phyloP scores from a whole-genome alignment of 257 asterid genomes.

The Voacanga thouarsii region DNA sequence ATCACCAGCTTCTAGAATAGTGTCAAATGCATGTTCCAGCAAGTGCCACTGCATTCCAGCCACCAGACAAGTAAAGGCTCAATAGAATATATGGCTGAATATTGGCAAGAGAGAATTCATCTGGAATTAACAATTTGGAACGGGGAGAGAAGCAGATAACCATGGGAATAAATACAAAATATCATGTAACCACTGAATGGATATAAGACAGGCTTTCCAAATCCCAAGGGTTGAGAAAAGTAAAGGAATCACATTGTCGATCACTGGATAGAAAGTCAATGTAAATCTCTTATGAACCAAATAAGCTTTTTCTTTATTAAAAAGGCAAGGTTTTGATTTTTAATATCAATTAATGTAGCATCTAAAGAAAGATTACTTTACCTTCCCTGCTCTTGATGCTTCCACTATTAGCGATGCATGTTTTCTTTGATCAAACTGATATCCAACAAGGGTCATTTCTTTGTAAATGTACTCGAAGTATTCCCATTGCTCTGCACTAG shows the following conservation, averaged over 20 bases:
- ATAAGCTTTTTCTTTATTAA: too few relatives aligned
- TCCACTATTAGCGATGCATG: conserved; percentile 52
- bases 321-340: background rate
- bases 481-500: conserved; percentile 84
- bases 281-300: background rate
- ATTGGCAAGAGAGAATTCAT: conserved; percentile 3
- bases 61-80: conserved; percentile 1
- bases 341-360: background rate
- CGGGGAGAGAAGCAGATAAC: background rate
- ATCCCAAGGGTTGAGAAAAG: background rate
- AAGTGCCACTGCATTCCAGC: conserved; percentile 58
- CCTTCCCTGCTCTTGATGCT: conserved; percentile 92
- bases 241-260: conserved; percentile 1
- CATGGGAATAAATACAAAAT: background rate
- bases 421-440: conserved; percentile 50
- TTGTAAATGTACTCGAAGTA: conserved; percentile 77
- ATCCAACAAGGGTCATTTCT: conserved; percentile 66
- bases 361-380: conserved; percentile 23
- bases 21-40: conserved; percentile 79
- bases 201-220: background rate
- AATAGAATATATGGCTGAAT: background rate
- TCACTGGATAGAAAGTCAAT: background rate
- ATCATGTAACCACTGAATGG: background rate
- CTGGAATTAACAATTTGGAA: background rate
- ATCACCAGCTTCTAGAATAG: conserved; percentile 74